Percentiles rank a stretch among this genome's conserved stretches.
These are phyloP conservation scores for Pichia sp. DNA, from an alignment of 1,139 yeast species.

Conservation along the genomic window DNA sequence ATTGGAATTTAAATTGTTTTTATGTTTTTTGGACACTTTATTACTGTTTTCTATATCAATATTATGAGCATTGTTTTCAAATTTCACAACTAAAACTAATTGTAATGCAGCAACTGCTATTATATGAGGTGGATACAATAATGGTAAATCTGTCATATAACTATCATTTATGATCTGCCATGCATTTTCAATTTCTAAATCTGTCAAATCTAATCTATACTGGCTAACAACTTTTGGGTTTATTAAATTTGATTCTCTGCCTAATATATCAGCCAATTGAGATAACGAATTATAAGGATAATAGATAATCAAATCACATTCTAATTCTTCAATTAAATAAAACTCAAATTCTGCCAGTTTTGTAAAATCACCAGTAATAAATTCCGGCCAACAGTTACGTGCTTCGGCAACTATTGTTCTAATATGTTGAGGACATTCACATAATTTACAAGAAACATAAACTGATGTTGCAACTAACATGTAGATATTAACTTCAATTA, in stretches of 20 bases:
- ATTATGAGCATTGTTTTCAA: constrained; percentile 9
- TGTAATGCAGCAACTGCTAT: constrained; percentile 79
- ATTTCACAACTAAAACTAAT: constrained; percentile 57
- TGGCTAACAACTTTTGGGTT: background rate
- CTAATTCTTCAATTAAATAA: constrained; percentile 83
- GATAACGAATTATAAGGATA: constrained; percentile 81
- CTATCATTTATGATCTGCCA: constrained; percentile 92
- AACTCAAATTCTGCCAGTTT: constrained; percentile 96
- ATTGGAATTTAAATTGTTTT: background rate
- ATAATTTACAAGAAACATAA: constrained; percentile 87
- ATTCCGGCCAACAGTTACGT: constrained; percentile 89
- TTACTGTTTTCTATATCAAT: background rate
- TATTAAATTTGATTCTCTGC: constrained; percentile 8
- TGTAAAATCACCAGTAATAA: constrained; percentile 84
- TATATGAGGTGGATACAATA: constrained; percentile 86
- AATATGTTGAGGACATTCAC: constrained; percentile 93
- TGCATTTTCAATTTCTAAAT: constrained; percentile 73
- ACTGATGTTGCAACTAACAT: constrained; percentile 77
- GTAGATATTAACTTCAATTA: constrained; percentile 78
- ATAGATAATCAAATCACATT: constrained; percentile 70
- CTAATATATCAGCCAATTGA: constrained; percentile 48
- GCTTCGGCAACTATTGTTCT: constrained; percentile 80
- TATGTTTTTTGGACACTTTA: background rate
- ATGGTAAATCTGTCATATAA: constrained; percentile 77
- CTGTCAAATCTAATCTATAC: constrained; percentile 37